These are phyloP conservation scores for Fragilaria crotonensis DNA, from an alignment of 108 stramenopile species.

Conservation along the genomic window DNA sequence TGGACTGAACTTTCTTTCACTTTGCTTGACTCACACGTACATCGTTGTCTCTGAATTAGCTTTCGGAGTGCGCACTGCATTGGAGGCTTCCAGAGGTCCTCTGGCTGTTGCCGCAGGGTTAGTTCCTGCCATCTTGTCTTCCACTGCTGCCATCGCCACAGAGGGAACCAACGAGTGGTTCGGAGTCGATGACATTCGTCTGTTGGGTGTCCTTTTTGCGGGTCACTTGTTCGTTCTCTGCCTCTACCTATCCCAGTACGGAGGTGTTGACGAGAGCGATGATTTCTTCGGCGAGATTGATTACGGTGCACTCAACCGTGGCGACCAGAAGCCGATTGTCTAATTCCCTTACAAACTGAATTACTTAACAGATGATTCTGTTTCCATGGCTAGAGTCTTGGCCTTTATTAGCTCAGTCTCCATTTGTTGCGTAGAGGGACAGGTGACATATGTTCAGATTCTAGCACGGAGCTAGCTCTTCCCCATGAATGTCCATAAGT, in stretches of 20 bases:
- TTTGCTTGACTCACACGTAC: too few relatives aligned
- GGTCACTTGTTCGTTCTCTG: conserved; percentile 50
- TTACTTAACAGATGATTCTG: too few relatives aligned
- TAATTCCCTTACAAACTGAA: not conserved
- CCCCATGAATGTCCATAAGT: too few relatives aligned
- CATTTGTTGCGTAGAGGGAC: too few relatives aligned
- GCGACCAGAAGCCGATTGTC: conserved; percentile 5
- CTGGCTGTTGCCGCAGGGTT: conserved; percentile 40
- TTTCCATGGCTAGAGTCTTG: too few relatives aligned
- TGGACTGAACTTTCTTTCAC: too few relatives aligned
- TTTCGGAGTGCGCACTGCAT: not conserved
- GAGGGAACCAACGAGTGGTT: conserved; percentile 67
- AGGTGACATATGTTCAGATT: too few relatives aligned
- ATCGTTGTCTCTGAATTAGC: too few relatives aligned
- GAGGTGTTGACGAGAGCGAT: conserved; percentile 37
- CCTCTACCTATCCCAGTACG: conserved; percentile 45
- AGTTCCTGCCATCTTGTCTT: conserved; percentile 45
- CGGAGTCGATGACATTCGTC: conserved; percentile 54
- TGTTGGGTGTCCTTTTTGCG: conserved; percentile 47
- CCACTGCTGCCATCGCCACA: conserved; percentile 47
- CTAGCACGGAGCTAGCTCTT: too few relatives aligned
- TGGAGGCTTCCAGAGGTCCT: conserved; percentile 6
- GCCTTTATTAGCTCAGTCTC: too few relatives aligned
- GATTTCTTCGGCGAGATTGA: conserved; percentile 71
- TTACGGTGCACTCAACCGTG: conserved; percentile 31